Evolutionary conservation across 2,329 filamentous ascomycete genomes (phyloP).

Genomic region (Xylaria sp.): DNA sequence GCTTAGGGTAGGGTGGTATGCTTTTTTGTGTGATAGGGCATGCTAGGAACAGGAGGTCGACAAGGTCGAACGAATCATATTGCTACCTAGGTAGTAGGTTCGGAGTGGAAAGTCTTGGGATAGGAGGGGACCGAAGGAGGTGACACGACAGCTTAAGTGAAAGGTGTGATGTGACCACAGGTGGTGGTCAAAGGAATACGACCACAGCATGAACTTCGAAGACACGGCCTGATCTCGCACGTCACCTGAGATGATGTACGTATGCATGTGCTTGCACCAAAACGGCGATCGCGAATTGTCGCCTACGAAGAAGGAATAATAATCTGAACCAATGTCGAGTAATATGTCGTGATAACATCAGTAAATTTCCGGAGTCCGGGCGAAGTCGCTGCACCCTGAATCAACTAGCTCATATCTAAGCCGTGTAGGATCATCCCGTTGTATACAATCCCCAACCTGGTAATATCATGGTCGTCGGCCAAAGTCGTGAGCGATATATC

Average conservation of each 20-base stretch:
- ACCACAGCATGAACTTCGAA: not conserved
- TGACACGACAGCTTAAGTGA: conserved; percentile 20
- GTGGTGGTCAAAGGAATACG: not conserved
- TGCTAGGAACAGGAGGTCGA: not conserved
- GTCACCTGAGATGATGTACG: not conserved
- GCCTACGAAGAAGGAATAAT: not conserved
- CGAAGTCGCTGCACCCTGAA: conserved; percentile 6
- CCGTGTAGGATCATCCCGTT: too few relatives aligned
- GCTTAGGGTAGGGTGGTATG: not conserved
- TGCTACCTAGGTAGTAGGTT: not conserved
- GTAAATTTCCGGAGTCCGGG: conserved; percentile 19
- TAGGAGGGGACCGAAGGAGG: conserved; percentile 1
- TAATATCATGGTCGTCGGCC: conserved; percentile 6
- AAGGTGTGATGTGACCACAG: conserved; percentile 16
- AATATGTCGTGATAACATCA: conserved; percentile 15
- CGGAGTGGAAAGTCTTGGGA: not conserved
- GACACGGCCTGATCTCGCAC: conserved; percentile 6
- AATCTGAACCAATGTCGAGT: not conserved
- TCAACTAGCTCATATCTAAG: not conserved
- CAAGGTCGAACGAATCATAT: conserved; percentile 4
- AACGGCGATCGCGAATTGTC: conserved; percentile 21
- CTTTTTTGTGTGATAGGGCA: conserved; percentile 7
- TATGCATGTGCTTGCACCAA: not conserved
- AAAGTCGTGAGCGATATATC: conserved; percentile 11
- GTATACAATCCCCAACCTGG: too few relatives aligned